Conservation (phyloP, 192 early-diverging fungal species). For the Kickxella alabastrina region DNA sequence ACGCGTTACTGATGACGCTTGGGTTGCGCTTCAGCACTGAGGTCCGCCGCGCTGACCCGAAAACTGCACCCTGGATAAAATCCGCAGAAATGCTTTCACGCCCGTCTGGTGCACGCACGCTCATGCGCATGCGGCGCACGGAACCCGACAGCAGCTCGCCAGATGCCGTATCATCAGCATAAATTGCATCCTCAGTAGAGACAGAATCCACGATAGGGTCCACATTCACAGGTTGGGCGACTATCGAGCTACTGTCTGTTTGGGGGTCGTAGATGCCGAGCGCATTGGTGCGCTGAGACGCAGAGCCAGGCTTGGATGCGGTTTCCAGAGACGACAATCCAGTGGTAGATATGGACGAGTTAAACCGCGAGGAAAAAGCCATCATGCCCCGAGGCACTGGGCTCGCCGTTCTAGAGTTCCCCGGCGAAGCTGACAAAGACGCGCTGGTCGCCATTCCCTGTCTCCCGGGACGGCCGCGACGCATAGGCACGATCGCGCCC, state of each 20-base stretch:
- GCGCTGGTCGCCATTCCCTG: background rate
- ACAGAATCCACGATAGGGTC: background rate
- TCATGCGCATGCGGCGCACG: conserved; percentile 27
- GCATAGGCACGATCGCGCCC: conserved; percentile 72
- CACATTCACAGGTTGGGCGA: background rate
- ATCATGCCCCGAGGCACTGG: background rate
- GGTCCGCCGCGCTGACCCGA: conserved; percentile 45
- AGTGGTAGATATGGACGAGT: background rate
- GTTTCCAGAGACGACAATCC: background rate
- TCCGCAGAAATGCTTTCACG: conserved; percentile 47
- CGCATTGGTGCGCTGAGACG: too few relatives aligned
- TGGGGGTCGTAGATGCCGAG: conserved; percentile 18
- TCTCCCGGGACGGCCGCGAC: conserved; percentile 78
- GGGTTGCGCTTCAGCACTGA: conserved; percentile 40
- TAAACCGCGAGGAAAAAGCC: background rate
- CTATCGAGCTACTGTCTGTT: background rate
- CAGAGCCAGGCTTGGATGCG: too few relatives aligned
- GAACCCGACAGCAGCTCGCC: background rate
- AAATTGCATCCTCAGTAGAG: background rate
- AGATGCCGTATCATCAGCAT: background rate
- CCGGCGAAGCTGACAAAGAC: conserved; percentile 1
- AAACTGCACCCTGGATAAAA: conserved; percentile 49
- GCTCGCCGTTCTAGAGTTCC: background rate
- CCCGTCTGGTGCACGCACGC: conserved; percentile 35
- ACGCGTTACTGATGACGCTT: conserved; percentile 18